phyloP scores from a whole-genome alignment of 345 rosid genomes.

The Eucalyptus pauciflora region DNA sequence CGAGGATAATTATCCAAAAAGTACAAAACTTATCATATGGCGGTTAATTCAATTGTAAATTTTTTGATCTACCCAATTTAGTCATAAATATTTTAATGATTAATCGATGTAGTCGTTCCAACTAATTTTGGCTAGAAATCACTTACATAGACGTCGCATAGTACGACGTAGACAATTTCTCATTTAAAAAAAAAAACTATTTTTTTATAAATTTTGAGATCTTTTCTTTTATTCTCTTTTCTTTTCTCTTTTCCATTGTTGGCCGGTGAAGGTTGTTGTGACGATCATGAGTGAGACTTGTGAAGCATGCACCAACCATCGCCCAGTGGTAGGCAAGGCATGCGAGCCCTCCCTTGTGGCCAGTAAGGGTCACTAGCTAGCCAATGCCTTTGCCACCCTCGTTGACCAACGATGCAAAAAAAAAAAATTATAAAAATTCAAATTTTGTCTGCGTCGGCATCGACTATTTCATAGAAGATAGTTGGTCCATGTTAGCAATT shows the following conservation, averaged over 20 bases:
- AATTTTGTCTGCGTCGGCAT: accelerated
- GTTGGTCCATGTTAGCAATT: not conserved
- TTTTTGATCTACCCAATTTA: not conserved
- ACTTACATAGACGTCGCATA: accelerated
- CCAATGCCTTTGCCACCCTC: not conserved
- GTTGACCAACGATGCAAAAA: accelerated
- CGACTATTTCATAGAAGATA: not conserved
- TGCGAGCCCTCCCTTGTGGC: not conserved
- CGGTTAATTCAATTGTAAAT: accelerated
- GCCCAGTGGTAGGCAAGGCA: not conserved
- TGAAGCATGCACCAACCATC: not conserved
- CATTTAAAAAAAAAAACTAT: not conserved
- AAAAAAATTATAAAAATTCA: not conserved
- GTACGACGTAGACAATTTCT: not conserved
- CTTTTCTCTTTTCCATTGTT: not conserved
- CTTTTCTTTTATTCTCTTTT: not conserved
- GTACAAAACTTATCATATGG: accelerated
- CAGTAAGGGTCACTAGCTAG: not conserved
- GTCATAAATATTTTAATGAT: not conserved
- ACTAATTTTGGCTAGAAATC: not conserved
- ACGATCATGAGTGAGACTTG: not conserved
- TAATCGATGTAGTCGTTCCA: not conserved
- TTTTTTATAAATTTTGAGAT: not conserved
- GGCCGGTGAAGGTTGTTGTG: accelerated
- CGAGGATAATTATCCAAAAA: not conserved